Evolutionary conservation across 768 basidiomycete genomes (phyloP).

Genomic region (Boletus reticuloceps): DNA sequence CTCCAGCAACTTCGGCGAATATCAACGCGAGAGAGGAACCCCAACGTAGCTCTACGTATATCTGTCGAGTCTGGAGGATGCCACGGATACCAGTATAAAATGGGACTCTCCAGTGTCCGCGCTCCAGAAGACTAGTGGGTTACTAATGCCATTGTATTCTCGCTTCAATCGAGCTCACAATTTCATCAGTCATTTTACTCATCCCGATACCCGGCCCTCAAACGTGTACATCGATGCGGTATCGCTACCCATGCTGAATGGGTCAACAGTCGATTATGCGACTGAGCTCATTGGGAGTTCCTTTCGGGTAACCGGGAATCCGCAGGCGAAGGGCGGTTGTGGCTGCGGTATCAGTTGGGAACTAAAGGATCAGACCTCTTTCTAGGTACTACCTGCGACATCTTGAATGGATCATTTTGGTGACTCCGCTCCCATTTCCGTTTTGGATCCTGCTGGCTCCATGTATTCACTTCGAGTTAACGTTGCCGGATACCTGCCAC

Average conservation of each 20-base stretch:
- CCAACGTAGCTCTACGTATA: constrained; percentile 70
- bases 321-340: constrained; percentile 89
- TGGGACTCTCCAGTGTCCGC: constrained; percentile 67
- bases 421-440: too few species aligned
- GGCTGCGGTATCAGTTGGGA: constrained; percentile 97
- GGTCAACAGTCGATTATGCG: constrained; percentile 85
- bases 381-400: not conserved
- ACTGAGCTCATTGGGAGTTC: constrained; percentile 94
- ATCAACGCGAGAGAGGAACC: constrained; percentile 59
- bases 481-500: too few species aligned
- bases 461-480: too few species aligned
- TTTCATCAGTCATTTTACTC: constrained; percentile 59
- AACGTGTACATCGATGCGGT: constrained; percentile 84
- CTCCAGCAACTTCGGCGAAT: constrained; percentile 73
- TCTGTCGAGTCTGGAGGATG: constrained; percentile 93
- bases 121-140: constrained; percentile 85
- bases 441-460: too few species aligned
- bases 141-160: not conserved
- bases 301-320: constrained; percentile 82
- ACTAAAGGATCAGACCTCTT: constrained; percentile 1
- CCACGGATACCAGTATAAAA: constrained; percentile 96
- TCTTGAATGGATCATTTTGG: not conserved
- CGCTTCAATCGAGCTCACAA: not conserved
- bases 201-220: constrained; percentile 66
- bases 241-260: constrained; percentile 81